A percentile compares a stretch with the other conserved stretches of the same genome.
Evolutionary conservation across 331 rosid species (phyloP).

Genomic region (Pyracantha coccinea): DNA sequence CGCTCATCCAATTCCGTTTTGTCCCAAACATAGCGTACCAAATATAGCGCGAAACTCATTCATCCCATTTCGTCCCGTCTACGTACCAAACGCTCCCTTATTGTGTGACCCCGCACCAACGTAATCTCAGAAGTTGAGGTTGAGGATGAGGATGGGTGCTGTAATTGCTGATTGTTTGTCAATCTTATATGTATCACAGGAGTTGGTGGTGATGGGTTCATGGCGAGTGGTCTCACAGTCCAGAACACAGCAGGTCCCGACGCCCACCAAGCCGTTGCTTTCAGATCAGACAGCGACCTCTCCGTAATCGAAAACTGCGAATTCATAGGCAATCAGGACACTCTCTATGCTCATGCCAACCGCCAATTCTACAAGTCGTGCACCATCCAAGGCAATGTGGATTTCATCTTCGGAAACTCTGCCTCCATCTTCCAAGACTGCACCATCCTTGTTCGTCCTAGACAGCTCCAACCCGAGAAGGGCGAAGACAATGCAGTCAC

Average conservation of each 20-base stretch:
- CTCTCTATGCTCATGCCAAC: conserved; percentile 78
- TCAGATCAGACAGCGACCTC: conserved; percentile 72
- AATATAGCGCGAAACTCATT: no score
- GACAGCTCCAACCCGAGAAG: conserved; percentile 57
- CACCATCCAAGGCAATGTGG: conserved; percentile 71
- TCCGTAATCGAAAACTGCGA: conserved; percentile 66
- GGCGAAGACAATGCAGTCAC: conserved; percentile 76
- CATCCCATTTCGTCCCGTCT: no score
- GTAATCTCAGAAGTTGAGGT: not conserved
- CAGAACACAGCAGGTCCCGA: conserved; percentile 90
- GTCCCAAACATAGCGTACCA: no score
- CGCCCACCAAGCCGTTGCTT: conserved; percentile 93
- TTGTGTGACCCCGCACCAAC: not conserved
- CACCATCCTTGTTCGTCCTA: conserved; percentile 43
- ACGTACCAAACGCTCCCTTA: no score
- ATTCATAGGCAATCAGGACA: conserved; percentile 82
- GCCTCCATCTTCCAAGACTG: conserved; percentile 85
- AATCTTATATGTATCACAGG: conserved; percentile 23
- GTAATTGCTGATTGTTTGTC: not conserved
- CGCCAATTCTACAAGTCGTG: conserved; percentile 85
- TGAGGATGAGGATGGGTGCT: no score
- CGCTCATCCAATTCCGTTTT: no score
- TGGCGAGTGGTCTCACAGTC: conserved; percentile 74
- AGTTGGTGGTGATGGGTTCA: conserved; percentile 88
- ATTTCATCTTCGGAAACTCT: conserved; percentile 85